A percentile compares a stretch with the other conserved stretches of the same genome.
Evolutionary conservation across 2,329 filamentous ascomycete species (phyloP).

Genomic region (Epichloe festucae): DNA sequence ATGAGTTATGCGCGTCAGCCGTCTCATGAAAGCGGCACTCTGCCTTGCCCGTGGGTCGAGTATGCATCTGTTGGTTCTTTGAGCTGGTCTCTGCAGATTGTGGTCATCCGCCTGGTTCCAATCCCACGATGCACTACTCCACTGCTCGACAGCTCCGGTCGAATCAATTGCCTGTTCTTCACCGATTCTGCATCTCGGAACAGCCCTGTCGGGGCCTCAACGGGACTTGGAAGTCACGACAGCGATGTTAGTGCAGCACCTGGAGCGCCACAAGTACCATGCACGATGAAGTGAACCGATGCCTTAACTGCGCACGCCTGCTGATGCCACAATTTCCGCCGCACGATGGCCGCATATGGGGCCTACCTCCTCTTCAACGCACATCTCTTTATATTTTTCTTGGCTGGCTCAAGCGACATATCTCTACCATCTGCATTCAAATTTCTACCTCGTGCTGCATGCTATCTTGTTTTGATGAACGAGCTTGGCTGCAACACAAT

Average conservation of each 20-base stretch:
- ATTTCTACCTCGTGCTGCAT: background rate
- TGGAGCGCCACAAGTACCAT: background rate
- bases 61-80: constrained; percentile 5
- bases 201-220: background rate
- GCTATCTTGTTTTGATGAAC: no score
- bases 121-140: constrained; percentile 5
- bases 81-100: constrained; percentile 5
- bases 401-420: constrained; percentile 12
- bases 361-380: background rate
- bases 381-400: constrained; percentile 1
- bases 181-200: background rate
- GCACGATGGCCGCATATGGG: constrained; percentile 8
- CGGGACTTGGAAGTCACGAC: background rate
- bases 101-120: constrained; percentile 8
- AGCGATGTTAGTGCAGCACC: background rate
- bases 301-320: background rate
- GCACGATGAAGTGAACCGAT: background rate
- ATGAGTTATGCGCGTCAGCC: constrained; percentile 5
- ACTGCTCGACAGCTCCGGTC: constrained; percentile 1
- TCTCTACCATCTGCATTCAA: background rate
- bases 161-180: constrained; percentile 6
- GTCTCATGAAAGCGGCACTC: constrained; percentile 2
- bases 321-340: background rate
- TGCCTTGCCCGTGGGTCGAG: constrained; percentile 6
- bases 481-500: no score